phyloP scores from a whole-genome alignment of 352 stramenopile species.

The Phytophthora capsici region DNA sequence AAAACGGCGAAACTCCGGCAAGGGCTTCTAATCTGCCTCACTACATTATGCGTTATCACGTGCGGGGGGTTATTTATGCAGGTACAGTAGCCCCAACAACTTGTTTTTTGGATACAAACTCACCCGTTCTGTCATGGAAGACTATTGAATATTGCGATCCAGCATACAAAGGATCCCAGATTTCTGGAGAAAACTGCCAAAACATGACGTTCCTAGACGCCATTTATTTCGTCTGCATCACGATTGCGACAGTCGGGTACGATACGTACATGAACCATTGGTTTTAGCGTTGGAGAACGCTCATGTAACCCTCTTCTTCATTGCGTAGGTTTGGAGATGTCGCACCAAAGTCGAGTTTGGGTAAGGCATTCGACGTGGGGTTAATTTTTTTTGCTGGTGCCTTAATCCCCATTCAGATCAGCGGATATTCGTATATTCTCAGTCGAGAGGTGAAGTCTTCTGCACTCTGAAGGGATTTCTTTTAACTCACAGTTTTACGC shows the following conservation, averaged over 20 bases:
- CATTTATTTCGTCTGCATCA: constrained; percentile 88
- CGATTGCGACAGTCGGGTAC: constrained; percentile 83
- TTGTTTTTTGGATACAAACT: too few species aligned
- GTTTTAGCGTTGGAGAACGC: too few species aligned
- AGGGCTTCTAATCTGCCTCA: constrained; percentile 57
- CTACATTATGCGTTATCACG: constrained; percentile 66
- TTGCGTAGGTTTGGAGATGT: constrained; percentile 71
- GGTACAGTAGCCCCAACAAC: constrained; percentile 22
- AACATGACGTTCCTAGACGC: constrained; percentile 77
- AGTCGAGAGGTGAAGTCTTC: constrained; percentile 59
- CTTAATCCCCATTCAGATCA: constrained; percentile 75
- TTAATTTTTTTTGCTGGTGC: constrained; percentile 77
- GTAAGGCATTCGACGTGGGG: constrained; percentile 72
- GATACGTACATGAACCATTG: neutral
- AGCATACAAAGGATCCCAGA: constrained; percentile 15
- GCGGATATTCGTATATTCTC: constrained; percentile 70
- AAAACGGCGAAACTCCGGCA: constrained; percentile 68
- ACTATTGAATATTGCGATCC: constrained; percentile 72
- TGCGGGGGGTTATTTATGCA: constrained; percentile 65
- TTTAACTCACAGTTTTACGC: constrained; percentile 13
- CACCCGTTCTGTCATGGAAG: constrained; percentile 8
- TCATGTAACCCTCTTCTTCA: neutral
- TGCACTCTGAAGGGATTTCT: neutral
- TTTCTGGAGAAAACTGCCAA: constrained; percentile 55
- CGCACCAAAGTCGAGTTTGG: constrained; percentile 62